Evolutionary conservation across 768 basidiomycete species (phyloP).

Genomic region (Suillus plorans): DNA sequence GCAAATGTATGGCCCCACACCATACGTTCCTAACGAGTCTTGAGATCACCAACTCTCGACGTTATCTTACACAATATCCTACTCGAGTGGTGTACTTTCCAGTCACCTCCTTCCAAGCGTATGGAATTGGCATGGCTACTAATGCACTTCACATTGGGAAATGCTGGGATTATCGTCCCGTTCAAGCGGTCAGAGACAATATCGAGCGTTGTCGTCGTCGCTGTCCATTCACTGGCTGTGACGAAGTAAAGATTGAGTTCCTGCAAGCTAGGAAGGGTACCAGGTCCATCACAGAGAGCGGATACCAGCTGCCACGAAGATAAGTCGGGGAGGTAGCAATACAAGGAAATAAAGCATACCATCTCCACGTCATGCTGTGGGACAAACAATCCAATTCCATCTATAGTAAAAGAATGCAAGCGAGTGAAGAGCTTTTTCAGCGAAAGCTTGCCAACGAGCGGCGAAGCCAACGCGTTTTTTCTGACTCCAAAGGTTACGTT

Average conservation of each 20-base stretch:
- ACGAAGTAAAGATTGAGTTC: not conserved
- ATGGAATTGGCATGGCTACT: too few species aligned
- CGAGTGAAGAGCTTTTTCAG: not conserved
- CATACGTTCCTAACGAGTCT: not conserved
- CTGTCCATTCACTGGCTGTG: not conserved
- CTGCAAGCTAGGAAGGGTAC: slow-evolving; percentile 4
- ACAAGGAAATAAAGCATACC: not conserved
- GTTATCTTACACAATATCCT: not conserved
- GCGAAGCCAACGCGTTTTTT: not conserved
- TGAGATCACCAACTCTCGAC: not conserved
- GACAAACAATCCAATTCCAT: not conserved
- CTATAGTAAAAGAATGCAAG: not conserved
- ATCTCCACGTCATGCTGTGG: not conserved
- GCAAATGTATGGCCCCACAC: not conserved
- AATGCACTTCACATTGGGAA: not conserved
- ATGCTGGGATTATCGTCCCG: not conserved
- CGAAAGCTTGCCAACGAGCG: not conserved
- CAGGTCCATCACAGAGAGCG: not conserved
- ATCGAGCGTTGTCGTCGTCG: not conserved
- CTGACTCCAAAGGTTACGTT: not conserved
- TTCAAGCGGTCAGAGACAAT: not conserved
- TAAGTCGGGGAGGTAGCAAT: not conserved
- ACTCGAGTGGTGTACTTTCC: not conserved
- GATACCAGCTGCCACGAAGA: not conserved
- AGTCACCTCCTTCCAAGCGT: not conserved